Evolutionary conservation across 2,329 filamentous ascomycete genomes (phyloP).

Genomic region (Aspergillus sp.): DNA sequence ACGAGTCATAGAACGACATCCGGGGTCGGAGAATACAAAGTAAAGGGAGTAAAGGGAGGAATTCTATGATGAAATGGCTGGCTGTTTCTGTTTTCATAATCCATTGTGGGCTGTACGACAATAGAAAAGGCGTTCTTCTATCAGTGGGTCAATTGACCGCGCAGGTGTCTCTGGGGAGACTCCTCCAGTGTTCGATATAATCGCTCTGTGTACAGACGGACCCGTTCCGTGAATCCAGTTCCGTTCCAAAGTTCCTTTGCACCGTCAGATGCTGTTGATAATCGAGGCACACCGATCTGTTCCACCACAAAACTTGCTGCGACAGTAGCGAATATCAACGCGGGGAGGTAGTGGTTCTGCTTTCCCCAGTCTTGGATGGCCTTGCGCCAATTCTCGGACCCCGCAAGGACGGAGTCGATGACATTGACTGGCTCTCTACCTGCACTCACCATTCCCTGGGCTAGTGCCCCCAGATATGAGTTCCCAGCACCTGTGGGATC

Average conservation of each 20-base stretch:
- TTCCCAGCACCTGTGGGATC: conserved; percentile 95
- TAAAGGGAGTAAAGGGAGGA: conserved; percentile 7
- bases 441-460: conserved; percentile 47
- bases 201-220: conserved; percentile 39
- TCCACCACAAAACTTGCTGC: conserved; percentile 91
- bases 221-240: conserved; percentile 37
- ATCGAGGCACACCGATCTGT: conserved; percentile 72
- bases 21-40: conserved; percentile 1
- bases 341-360: conserved; percentile 49
- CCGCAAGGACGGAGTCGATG: conserved; percentile 34
- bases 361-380: conserved; percentile 42
- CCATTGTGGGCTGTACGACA: conserved; percentile 32
- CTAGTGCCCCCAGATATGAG: conserved; percentile 65
- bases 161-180: conserved; percentile 29
- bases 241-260: conserved; percentile 40
- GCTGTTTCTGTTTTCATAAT: conserved; percentile 25
- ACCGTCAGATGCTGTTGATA: conserved; percentile 20
- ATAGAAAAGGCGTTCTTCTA: conserved; percentile 31
- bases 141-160: conserved; percentile 29
- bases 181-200: conserved; percentile 34
- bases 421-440: conserved; percentile 24
- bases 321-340: conserved; percentile 69
- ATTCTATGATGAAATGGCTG: conserved; percentile 17
- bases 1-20: conserved; percentile 26
- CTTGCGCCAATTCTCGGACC: conserved; percentile 49